A percentile compares a stretch with the other conserved stretches of the same genome.
Evolutionary conservation across 306 rosid genomes (phyloP).

Genomic region (Trichosanthes cucumerina): DNA sequence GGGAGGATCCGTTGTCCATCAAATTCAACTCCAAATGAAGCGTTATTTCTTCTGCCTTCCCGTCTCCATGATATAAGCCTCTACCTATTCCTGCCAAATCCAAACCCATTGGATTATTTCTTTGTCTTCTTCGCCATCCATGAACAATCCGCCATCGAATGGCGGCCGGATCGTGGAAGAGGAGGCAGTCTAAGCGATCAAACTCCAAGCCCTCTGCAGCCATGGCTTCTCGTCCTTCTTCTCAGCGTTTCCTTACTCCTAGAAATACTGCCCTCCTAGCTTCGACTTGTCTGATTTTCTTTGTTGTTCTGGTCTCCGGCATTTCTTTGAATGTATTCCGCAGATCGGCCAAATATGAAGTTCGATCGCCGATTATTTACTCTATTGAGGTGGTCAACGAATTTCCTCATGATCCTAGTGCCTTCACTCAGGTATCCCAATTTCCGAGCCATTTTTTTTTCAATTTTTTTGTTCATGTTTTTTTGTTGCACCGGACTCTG

Average conservation of each 20-base stretch:
- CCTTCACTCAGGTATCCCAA: slow-evolving; percentile 71
- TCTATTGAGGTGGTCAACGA: slow-evolving; percentile 56
- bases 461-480: background rate
- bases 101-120: background rate
- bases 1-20: background rate
- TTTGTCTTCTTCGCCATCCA: background rate
- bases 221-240: slow-evolving; percentile 37
- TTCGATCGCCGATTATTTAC: slow-evolving; percentile 15
- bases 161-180: slow-evolving; percentile 50
- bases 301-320: slow-evolving; percentile 26
- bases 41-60: background rate
- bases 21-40: background rate
- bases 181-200: slow-evolving; percentile 27
- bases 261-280: slow-evolving; percentile 19
- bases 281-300: slow-evolving; percentile 16
- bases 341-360: slow-evolving; percentile 5
- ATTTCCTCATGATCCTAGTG: slow-evolving; percentile 77
- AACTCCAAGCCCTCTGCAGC: slow-evolving; percentile 13
- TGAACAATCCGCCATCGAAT: slow-evolving; percentile 11
- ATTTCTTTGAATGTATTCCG: slow-evolving; percentile 31
- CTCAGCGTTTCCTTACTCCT: background rate
- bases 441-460: background rate
- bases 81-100: background rate
- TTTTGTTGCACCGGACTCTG: background rate
- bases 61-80: background rate